A percentile compares a stretch with the other conserved stretches of the same genome.
These are phyloP conservation scores for Candida ponderosae DNA, from an alignment of 805 yeast genomes.

Conservation along the genomic window DNA sequence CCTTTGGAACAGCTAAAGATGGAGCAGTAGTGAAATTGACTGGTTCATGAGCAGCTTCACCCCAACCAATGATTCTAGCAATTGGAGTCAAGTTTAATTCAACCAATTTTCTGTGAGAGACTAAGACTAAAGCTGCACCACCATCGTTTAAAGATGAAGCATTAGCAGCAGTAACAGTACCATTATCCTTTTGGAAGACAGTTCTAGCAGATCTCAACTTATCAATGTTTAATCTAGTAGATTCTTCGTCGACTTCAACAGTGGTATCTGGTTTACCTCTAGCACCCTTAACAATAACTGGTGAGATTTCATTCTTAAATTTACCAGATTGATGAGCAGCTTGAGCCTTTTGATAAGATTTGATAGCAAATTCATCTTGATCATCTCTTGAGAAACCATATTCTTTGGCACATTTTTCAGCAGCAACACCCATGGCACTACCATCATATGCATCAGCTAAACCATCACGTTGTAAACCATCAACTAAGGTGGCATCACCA, in stretches of 20 bases:
- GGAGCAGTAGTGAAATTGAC: slow-evolving; percentile 96
- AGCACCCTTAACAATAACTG: slow-evolving; percentile 80
- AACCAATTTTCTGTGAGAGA: slow-evolving; percentile 74
- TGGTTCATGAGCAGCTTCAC: slow-evolving; percentile 96
- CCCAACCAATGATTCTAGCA: slow-evolving; percentile 90
- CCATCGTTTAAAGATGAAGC: slow-evolving; percentile 97
- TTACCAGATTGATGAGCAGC: slow-evolving; percentile 75
- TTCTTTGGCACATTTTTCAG: slow-evolving; percentile 92
- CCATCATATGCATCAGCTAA: slow-evolving; percentile 85
- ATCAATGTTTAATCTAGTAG: slow-evolving; percentile 64
- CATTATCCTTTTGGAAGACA: slow-evolving; percentile 88
- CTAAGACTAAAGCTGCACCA: slow-evolving; percentile 89
- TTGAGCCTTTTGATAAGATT: slow-evolving; percentile 81
- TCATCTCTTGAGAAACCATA: slow-evolving; percentile 70
- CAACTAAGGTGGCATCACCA: slow-evolving; percentile 74
- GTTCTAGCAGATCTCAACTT: slow-evolving; percentile 82
- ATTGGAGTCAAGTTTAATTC: slow-evolving; percentile 85
- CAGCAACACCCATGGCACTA: slow-evolving; percentile 92
- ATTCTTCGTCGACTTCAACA: slow-evolving; percentile 79
- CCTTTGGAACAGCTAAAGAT: slow-evolving; percentile 91
- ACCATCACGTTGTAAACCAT: slow-evolving; percentile 91
- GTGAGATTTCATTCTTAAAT: slow-evolving; percentile 75
- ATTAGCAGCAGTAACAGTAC: slow-evolving; percentile 96
- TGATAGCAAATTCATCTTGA: slow-evolving; percentile 85
- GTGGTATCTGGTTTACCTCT: slow-evolving; percentile 84